Evolutionary conservation across 140 eudicot genomes (phyloP).

Genomic region (Eryngium alpinum): DNA sequence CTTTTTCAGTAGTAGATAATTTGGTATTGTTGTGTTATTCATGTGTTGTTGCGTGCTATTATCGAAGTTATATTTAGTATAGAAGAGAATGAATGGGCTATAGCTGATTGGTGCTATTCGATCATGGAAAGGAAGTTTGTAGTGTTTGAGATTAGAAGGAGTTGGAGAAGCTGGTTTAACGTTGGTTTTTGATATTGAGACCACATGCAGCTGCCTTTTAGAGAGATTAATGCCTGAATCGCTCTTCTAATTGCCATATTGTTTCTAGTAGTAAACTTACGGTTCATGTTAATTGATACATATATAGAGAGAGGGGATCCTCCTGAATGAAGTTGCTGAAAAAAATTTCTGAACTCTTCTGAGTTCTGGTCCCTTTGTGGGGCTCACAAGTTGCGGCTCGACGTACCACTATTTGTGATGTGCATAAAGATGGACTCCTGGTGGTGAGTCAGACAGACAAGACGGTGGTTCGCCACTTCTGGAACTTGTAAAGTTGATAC

Average conservation of each 20-base stretch:
- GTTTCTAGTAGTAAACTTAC: background rate
- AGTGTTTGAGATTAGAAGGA: background rate
- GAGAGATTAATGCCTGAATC: background rate
- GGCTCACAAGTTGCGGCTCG: no score
- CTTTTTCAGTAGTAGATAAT: no score
- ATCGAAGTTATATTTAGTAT: background rate
- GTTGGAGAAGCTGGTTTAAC: conserved; percentile 2
- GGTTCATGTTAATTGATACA: background rate
- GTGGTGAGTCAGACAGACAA: no score
- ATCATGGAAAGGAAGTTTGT: background rate
- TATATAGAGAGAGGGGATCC: no score
- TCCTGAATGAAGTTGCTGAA: no score
- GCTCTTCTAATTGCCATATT: background rate
- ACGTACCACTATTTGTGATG: no score
- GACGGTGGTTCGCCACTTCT: no score
- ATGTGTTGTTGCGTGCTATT: background rate
- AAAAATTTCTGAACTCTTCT: no score
- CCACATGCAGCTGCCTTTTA: background rate
- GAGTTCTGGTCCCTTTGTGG: no score
- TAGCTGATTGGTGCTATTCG: background rate
- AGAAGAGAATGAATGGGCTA: conserved; percentile 13
- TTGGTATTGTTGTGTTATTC: no score
- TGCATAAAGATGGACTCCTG: no score
- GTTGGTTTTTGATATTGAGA: background rate
- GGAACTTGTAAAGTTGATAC: no score